Conservation (phyloP, 805 yeast genomes). For the Yamadazyma insecticola region DNA sequence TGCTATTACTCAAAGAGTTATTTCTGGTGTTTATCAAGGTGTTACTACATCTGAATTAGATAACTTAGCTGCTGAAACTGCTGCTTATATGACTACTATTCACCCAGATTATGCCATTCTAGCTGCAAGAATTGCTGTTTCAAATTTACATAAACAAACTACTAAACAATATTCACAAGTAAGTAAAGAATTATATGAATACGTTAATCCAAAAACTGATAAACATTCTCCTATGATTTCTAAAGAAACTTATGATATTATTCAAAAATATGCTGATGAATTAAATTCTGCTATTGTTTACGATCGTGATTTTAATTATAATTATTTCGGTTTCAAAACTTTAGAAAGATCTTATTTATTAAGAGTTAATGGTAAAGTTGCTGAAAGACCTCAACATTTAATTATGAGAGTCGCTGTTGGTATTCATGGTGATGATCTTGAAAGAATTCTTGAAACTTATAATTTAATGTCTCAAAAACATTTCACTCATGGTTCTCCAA, state of each 20-base stretch:
- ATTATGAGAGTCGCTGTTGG: slow-evolving; percentile 61
- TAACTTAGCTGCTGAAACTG: slow-evolving; percentile 85
- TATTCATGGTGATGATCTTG: slow-evolving; percentile 53
- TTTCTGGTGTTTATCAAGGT: slow-evolving; percentile 95
- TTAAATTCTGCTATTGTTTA: slow-evolving; percentile 43
- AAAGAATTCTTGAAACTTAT: slow-evolving; percentile 50
- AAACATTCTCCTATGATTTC: slow-evolving; percentile 47
- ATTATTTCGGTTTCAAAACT: slow-evolving; percentile 60
- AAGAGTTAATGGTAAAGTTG: slow-evolving; percentile 51
- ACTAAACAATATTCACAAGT: slow-evolving; percentile 81
- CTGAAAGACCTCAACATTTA: slow-evolving; percentile 60
- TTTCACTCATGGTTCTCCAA: slow-evolving; percentile 61
- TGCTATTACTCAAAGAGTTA: slow-evolving; percentile 92
- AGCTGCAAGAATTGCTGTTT: slow-evolving; percentile 94
- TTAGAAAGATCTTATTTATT: slow-evolving; percentile 55
- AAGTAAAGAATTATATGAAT: slow-evolving; percentile 64
- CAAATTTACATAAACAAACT: slow-evolving; percentile 92
- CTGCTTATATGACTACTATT: slow-evolving; percentile 94
- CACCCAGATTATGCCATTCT: slow-evolving; percentile 97
- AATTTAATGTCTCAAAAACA: slow-evolving; percentile 55
- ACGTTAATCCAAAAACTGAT: slow-evolving; percentile 76
- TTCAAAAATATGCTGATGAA: slow-evolving; percentile 35
- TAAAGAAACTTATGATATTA: slow-evolving; percentile 35
- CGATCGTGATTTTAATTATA: slow-evolving; percentile 50
- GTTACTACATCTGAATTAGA: slow-evolving; percentile 83